A percentile compares a stretch with the other conserved stretches of the same genome.
These are phyloP conservation scores for Sambucus nigra DNA, from an alignment of 129 eudicot species.

Conservation along the genomic window DNA sequence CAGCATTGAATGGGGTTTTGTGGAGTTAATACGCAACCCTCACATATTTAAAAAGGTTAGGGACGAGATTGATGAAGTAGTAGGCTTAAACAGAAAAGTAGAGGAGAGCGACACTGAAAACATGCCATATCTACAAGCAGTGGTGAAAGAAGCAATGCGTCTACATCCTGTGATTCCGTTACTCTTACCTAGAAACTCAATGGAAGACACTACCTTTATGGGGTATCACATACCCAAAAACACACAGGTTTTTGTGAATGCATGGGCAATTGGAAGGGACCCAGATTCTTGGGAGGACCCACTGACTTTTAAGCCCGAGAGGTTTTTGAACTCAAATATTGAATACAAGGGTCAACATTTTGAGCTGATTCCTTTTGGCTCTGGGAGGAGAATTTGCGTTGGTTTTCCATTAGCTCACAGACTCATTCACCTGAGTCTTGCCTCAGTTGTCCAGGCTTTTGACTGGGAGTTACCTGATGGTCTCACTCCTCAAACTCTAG, in stretches of 20 bases:
- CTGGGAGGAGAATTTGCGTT: slow-evolving; percentile 12
- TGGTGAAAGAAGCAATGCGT: slow-evolving; percentile 14
- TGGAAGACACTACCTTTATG: slow-evolving; percentile 12
- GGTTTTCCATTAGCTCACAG: slow-evolving; percentile 5
- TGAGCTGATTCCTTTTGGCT: slow-evolving; percentile 15
- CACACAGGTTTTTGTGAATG: slow-evolving; percentile 18
- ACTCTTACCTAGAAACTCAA: slow-evolving; percentile 11
- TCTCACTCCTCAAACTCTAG: neutral
- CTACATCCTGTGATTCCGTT: slow-evolving; percentile 5
- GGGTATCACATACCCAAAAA: slow-evolving; percentile 15
- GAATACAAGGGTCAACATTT: slow-evolving; percentile 12
- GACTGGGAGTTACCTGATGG: slow-evolving; percentile 5
- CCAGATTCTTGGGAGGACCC: slow-evolving; percentile 10
- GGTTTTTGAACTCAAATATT: slow-evolving; percentile 1
- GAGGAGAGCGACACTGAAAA: slow-evolving; percentile 7
- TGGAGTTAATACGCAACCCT: slow-evolving; percentile 9
- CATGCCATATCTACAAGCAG: slow-evolving; percentile 10
- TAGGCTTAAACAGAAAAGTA: neutral
- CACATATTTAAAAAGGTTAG: neutral
- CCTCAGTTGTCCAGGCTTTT: neutral
- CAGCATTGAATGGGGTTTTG: slow-evolving; percentile 14
- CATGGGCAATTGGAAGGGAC: slow-evolving; percentile 17
- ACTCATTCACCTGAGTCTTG: slow-evolving; percentile 1
- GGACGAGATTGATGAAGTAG: slow-evolving; percentile 6
- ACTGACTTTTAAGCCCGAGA: slow-evolving; percentile 14